Base-by-base conservation (phyloP, 2,329 filamentous ascomycete genomes). In the Arthroderma uncinatum region DNA sequence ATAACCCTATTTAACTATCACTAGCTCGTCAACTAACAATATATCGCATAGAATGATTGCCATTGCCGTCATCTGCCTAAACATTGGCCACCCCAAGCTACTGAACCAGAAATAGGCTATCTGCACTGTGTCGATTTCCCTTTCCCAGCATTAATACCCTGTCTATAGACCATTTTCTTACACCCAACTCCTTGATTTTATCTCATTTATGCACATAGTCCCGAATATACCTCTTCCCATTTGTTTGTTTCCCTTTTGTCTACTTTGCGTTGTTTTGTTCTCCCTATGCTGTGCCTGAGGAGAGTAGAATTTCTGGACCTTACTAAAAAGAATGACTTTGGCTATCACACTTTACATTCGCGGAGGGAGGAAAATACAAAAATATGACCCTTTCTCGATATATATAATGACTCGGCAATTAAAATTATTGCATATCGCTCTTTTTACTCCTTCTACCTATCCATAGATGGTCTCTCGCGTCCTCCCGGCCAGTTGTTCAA, bases 61-160 rank as follows among this genome's bases (percentile, higher is more conserved):
- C 5, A 53, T 58, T 44, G 54, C 59, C 2, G 57, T 52, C 16
- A 28, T 60, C 33, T 54, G 56, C 6, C 54, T 60, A n/a, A 55
- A 60, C 40, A 48, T 60, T 30, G 42, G 40, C 7, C 59, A 60
- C 33, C 59, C 59, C 14, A 55, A 50, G 37, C 42, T 58, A 6
- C 55, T 60, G 12, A 53, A 40, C 16, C 42, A 36, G 21, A 53
- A 53, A 34, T 34, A 53, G n/a, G 14, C 28, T 53, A 3, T 23
- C 39, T 34, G 54, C 47, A 37, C 12, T 25, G 12, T 34, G n/a
- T n/a, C n/a, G n/a, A 16, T 56, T 3, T 25, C 21, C 9, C n/a
- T 21, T 53, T 40, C n/a, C 36, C 30, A n/a, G 23, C 44, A 48
- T 48, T 30, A 48, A 48, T 48, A 48, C 44, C 44, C 44, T 10